Evolutionary conservation across 2,329 filamentous ascomycete species (phyloP).

Genomic region (Verticillium isaacii): DNA sequence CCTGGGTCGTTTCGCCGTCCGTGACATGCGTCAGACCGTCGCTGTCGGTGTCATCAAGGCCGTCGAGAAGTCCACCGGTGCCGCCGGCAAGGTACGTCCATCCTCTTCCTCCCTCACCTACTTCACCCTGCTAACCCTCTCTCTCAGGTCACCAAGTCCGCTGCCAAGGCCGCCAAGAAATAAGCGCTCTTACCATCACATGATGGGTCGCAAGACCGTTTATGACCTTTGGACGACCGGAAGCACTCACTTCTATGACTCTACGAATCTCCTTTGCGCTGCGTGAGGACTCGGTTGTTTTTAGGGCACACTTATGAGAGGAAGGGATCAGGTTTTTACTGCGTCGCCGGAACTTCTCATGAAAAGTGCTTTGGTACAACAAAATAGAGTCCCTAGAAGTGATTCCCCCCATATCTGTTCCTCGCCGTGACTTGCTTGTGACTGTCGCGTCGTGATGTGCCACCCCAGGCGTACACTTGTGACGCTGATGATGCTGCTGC

Average conservation of each 20-base stretch:
- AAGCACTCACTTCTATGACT: slow-evolving; percentile 38
- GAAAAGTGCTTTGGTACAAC: slow-evolving; percentile 39
- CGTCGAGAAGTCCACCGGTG: slow-evolving; percentile 60
- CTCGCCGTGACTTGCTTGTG: not conserved
- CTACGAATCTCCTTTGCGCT: slow-evolving; percentile 36
- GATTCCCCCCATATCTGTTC: slow-evolving; percentile 13
- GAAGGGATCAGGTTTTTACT: slow-evolving; percentile 31
- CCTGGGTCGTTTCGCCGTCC: slow-evolving; percentile 99
- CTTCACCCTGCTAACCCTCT: slow-evolving; percentile 5
- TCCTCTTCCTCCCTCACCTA: slow-evolving; percentile 20
- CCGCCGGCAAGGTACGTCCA: slow-evolving; percentile 51
- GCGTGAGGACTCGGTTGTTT: slow-evolving; percentile 39
- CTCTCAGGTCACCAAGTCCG: slow-evolving; percentile 58
- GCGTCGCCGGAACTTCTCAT: slow-evolving; percentile 24
- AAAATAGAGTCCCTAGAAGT: slow-evolving; percentile 38
- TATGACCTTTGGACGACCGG: slow-evolving; percentile 1
- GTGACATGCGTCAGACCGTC: slow-evolving; percentile 92
- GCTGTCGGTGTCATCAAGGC: slow-evolving; percentile 94
- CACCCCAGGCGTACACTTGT: not conserved
- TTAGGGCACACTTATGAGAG: slow-evolving; percentile 39
- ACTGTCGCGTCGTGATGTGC: not conserved
- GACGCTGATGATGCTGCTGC: no score
- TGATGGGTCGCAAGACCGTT: not conserved
- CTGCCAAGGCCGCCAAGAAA: slow-evolving; percentile 72
- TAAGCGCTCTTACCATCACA: slow-evolving; percentile 38